Percentiles rank a stretch among this genome's conserved stretches.
Conservation (phyloP, 2,329 filamentous ascomycete species). For the Neophaeococcomyces mojaviensis region DNA sequence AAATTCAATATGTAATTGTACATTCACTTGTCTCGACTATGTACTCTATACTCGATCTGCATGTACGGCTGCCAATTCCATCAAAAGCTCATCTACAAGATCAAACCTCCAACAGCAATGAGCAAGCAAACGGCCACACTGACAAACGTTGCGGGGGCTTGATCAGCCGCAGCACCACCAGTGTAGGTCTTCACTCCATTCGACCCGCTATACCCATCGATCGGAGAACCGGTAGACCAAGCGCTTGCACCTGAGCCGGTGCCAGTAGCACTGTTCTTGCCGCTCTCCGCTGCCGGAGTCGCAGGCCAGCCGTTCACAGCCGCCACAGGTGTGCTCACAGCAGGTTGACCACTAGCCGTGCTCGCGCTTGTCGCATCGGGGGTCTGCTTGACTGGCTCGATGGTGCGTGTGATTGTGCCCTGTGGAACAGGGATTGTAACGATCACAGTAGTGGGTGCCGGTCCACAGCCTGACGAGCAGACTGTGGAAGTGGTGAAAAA, state of each 20-base stretch:
- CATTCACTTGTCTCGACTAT: too few species aligned
- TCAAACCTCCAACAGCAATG: slow-evolving; percentile 15
- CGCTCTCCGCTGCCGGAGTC: background rate
- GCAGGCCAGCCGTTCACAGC: slow-evolving; percentile 1
- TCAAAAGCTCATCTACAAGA: slow-evolving; percentile 14
- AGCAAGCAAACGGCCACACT: slow-evolving; percentile 17
- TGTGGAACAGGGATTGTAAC: slow-evolving; percentile 13
- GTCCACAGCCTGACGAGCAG: slow-evolving; percentile 30
- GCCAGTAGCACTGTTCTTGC: background rate
- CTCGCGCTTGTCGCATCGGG: background rate
- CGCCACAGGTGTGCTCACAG: background rate
- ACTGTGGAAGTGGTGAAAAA: slow-evolving; percentile 36
- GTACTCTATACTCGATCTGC: too few species aligned
- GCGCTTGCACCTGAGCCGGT: background rate
- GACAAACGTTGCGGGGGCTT: slow-evolving; percentile 14
- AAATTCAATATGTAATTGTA: too few species aligned
- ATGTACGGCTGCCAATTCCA: too few species aligned
- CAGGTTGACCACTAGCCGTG: background rate
- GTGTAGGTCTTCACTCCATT: slow-evolving; percentile 15
- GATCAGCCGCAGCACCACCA: slow-evolving; percentile 14
- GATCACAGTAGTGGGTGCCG: slow-evolving; percentile 10
- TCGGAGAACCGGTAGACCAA: slow-evolving; percentile 2
- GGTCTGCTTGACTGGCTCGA: slow-evolving; percentile 6
- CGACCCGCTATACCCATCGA: background rate
- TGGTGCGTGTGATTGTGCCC: slow-evolving; percentile 4